These are phyloP conservation scores for Tetrapisispora nanseiensis DNA, from an alignment of 805 yeast species.

Conservation along the genomic window DNA sequence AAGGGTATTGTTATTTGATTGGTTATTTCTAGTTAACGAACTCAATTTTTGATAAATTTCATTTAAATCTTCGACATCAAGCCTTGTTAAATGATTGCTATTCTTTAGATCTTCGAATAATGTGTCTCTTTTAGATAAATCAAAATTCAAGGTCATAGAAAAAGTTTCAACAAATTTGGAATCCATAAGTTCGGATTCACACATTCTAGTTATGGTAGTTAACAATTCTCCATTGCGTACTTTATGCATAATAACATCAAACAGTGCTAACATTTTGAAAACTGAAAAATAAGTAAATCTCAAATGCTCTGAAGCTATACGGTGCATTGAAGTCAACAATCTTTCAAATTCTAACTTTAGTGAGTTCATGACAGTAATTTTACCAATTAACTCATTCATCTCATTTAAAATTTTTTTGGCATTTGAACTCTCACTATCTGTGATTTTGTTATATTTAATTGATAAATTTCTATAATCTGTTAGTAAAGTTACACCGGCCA, in stretches of 20 bases:
- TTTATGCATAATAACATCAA: constrained; percentile 23
- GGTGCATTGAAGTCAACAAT: constrained; percentile 17
- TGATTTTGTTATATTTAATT: background rate
- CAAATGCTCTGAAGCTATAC: constrained; percentile 18
- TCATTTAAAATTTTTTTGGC: background rate
- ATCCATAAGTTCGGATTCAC: constrained; percentile 14
- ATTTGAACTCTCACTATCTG: background rate
- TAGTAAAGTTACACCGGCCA: constrained; percentile 15
- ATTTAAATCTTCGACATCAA: constrained; percentile 8
- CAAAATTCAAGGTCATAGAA: constrained; percentile 19
- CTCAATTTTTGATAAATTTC: constrained; percentile 2
- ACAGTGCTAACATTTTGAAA: constrained; percentile 24
- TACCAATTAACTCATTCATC: constrained; percentile 6
- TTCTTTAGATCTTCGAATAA: constrained; percentile 13
- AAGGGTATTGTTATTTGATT: background rate
- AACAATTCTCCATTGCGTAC: constrained; percentile 24
- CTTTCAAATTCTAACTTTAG: constrained; percentile 20
- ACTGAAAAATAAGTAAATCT: constrained; percentile 26
- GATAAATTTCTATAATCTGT: constrained; percentile 11
- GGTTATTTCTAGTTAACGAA: background rate
- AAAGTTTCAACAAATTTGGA: constrained; percentile 17
- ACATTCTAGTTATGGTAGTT: constrained; percentile 14
- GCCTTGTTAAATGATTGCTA: constrained; percentile 12
- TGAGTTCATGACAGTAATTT: constrained; percentile 15
- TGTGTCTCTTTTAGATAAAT: constrained; percentile 14